Evolutionary conservation across 176 grass and related monocot species (phyloP).

Genomic region (Carex pumila): DNA sequence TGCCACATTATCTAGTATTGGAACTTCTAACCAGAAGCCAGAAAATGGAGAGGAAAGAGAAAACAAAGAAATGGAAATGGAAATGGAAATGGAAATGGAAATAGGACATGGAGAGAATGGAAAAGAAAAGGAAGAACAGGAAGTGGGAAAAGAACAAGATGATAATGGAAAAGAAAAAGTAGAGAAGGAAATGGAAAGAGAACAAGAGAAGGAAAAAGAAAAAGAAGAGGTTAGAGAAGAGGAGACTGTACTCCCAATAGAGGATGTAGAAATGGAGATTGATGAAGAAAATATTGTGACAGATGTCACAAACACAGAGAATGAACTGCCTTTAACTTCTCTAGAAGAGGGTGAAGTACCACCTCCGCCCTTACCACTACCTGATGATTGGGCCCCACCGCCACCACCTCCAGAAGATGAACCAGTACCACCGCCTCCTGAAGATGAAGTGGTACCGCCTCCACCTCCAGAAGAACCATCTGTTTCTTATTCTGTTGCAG

Average conservation of each 20-base stretch:
- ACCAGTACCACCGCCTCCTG: slow-evolving; percentile 51
- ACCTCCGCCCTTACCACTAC: slow-evolving; percentile 59
- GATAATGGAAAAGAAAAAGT: not conserved
- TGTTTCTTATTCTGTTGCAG: slow-evolving; percentile 31
- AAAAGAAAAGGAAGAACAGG: not conserved
- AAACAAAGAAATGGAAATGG: slow-evolving; percentile 21
- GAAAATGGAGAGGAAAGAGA: slow-evolving; percentile 26
- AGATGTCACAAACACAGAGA: slow-evolving; percentile 20
- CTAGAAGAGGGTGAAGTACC: slow-evolving; percentile 46
- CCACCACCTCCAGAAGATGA: slow-evolving; percentile 72
- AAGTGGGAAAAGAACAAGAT: slow-evolving; percentile 10
- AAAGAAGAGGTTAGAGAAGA: slow-evolving; percentile 1
- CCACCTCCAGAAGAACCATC: slow-evolving; percentile 44
- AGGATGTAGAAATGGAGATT: slow-evolving; percentile 98
- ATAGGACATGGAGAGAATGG: slow-evolving; percentile 23
- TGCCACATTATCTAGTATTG: slow-evolving; percentile 17
- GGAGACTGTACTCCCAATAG: not conserved
- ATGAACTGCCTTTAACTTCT: slow-evolving; percentile 30
- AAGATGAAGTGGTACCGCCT: slow-evolving; percentile 22
- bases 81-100: slow-evolving; percentile 32
- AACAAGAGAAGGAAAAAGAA: not conserved
- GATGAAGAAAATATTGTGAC: slow-evolving; percentile 54
- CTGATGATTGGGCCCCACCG: slow-evolving; percentile 83
- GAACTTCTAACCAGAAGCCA: slow-evolving; percentile 29
- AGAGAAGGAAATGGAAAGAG: slow-evolving; percentile 9